Conservation (phyloP, 371 early-diverging fungal genomes). For the Zychaea mexicana region DNA sequence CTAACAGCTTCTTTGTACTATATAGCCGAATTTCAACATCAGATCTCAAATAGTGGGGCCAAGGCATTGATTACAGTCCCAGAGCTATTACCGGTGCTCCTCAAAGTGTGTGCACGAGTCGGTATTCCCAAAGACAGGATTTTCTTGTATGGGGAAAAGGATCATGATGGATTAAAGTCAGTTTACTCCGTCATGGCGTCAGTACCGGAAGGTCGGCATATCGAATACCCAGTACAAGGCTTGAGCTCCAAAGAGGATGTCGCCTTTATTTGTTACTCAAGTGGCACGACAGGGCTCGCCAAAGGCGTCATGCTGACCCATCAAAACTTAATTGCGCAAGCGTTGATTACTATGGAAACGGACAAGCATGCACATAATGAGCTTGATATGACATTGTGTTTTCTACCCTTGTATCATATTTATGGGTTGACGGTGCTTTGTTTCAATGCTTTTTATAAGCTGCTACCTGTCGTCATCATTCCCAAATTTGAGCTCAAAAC, state of each 20-base stretch:
- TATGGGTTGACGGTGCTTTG: conserved; percentile 63
- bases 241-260: conserved; percentile 41
- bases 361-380: conserved; percentile 18
- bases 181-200: neutral
- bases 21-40: conserved; percentile 21
- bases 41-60: conserved; percentile 37
- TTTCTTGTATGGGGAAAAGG: conserved; percentile 57
- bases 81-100: conserved; percentile 41
- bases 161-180: conserved; percentile 21
- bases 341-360: conserved; percentile 5
- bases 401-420: conserved; percentile 84
- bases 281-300: conserved; percentile 84
- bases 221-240: conserved; percentile 18
- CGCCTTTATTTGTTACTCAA: conserved; percentile 88
- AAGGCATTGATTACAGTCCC: conserved; percentile 54
- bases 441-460: conserved; percentile 32
- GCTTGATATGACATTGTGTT: conserved; percentile 61
- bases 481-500: conserved; percentile 65
- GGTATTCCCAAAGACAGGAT: conserved; percentile 54
- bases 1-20: neutral
- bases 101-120: conserved; percentile 50
- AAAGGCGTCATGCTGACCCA: conserved; percentile 46
- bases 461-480: conserved; percentile 54
- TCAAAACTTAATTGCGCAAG: conserved; percentile 23
- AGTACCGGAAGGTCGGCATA: conserved; percentile 16